A percentile compares a stretch with the other conserved stretches of the same genome.
Evolutionary conservation across 73 alveolate species (phyloP).

Genomic region (Blepharisma japonicum): DNA sequence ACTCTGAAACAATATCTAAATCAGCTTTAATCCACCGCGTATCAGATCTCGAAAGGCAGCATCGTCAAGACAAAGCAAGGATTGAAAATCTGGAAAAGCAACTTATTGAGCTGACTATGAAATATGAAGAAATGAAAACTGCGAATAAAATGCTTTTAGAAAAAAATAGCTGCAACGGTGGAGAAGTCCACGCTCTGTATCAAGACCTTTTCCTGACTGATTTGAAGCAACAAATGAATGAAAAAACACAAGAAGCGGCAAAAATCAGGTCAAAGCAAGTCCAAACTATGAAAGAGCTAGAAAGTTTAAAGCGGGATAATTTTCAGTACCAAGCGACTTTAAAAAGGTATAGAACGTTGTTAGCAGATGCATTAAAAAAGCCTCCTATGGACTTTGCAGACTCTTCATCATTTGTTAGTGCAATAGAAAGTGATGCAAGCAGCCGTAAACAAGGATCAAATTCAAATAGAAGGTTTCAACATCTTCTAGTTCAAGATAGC

Average conservation of each 20-base stretch:
- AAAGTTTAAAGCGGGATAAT: not conserved
- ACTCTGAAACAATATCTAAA: not conserved
- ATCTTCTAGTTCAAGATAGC: no score
- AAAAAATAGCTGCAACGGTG: not conserved
- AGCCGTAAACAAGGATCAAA: not conserved
- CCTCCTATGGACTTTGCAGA: not conserved
- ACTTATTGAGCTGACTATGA: not conserved
- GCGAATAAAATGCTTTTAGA: conserved; percentile 9
- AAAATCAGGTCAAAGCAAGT: not conserved
- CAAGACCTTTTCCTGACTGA: conserved; percentile 16
- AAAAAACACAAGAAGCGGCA: not conserved
- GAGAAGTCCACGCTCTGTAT: conserved; percentile 21
- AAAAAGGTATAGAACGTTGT: not conserved
- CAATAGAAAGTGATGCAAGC: not conserved
- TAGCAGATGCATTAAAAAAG: not conserved
- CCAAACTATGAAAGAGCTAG: conserved; percentile 7
- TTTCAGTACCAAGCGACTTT: not conserved
- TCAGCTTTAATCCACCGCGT: not conserved
- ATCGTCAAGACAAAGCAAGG: not conserved
- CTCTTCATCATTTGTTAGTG: not conserved
- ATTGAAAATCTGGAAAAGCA: conserved; percentile 3
- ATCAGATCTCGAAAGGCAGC: not conserved
- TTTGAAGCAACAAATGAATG: conserved; percentile 25
- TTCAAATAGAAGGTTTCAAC: no score
- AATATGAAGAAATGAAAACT: not conserved